A percentile compares a stretch with the other conserved stretches of the same genome.
These are phyloP conservation scores for Rhodotorula kratochvilovae DNA, from an alignment of 768 basidiomycete species.

Conservation along the genomic window DNA sequence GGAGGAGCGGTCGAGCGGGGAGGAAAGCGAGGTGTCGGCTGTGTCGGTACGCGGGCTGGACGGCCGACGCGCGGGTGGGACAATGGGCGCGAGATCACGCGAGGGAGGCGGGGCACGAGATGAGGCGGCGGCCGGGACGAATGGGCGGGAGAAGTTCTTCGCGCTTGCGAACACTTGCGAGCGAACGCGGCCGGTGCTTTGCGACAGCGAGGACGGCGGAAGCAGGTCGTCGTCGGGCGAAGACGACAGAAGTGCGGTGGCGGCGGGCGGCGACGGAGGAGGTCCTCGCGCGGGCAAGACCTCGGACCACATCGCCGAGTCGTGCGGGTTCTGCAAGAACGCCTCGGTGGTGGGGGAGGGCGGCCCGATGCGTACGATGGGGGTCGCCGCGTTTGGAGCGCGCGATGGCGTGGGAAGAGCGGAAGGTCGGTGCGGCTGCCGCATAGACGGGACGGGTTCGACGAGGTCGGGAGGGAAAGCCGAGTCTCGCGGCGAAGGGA, in stretches of 20 bases:
- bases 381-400: neutral
- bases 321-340: constrained; percentile 4
- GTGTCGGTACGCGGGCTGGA: neutral
- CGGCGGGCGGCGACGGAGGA: neutral
- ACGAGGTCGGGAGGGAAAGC: neutral
- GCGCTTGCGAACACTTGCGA: neutral
- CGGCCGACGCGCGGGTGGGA: neutral
- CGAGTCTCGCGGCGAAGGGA: constrained; percentile 11
- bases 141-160: constrained; percentile 35
- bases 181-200: neutral
- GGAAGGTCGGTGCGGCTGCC: neutral
- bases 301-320: constrained; percentile 6
- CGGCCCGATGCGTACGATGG: constrained; percentile 20
- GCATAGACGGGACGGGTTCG: no score
- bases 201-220: neutral
- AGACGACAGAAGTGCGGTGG: neutral
- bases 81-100: neutral
- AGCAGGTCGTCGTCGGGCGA: neutral
- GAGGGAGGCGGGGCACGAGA: neutral
- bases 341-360: constrained; percentile 8
- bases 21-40: neutral
- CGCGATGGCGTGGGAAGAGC: neutral
- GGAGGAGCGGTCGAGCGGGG: constrained; percentile 1
- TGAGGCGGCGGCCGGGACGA: neutral
- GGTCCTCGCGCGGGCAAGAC: neutral